Evolutionary conservation across 176 grass and related monocot genomes (phyloP).

Genomic region (Oryza glumipatula): DNA sequence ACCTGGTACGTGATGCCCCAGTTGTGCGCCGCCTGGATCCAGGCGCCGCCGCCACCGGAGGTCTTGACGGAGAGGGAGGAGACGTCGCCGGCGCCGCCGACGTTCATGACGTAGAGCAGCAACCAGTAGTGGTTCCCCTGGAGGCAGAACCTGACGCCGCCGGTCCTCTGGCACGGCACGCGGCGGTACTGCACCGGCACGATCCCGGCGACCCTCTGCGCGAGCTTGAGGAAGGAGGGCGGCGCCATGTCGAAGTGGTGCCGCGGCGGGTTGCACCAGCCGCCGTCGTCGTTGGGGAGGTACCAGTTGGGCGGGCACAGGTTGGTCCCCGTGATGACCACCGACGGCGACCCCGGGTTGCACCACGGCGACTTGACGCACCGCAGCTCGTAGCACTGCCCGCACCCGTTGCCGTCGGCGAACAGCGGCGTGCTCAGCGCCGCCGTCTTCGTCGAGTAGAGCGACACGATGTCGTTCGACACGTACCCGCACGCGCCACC

Average conservation of each 20-base stretch:
- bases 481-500: slow-evolving; percentile 52
- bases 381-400: slow-evolving; percentile 70
- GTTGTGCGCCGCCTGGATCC: slow-evolving; percentile 49
- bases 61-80: slow-evolving; percentile 32
- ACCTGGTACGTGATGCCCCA: slow-evolving; percentile 66
- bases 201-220: slow-evolving; percentile 50
- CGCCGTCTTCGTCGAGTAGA: slow-evolving; percentile 61
- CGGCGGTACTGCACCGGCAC: slow-evolving; percentile 73
- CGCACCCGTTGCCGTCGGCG: slow-evolving; percentile 40
- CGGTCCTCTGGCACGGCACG: slow-evolving; percentile 55
- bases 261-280: slow-evolving; percentile 88
- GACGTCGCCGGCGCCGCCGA: slow-evolving; percentile 65
- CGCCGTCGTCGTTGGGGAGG: slow-evolving; percentile 50
- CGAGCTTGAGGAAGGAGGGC: slow-evolving; percentile 56
- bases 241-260: slow-evolving; percentile 81
- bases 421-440: slow-evolving; percentile 89
- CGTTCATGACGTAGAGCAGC: slow-evolving; percentile 55
- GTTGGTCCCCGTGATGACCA: slow-evolving; percentile 71
- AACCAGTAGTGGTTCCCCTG: slow-evolving; percentile 76
- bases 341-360: slow-evolving; percentile 37
- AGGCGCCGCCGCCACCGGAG: neutral
- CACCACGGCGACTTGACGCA: slow-evolving; percentile 51
- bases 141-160: slow-evolving; percentile 57
- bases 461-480: slow-evolving; percentile 31
- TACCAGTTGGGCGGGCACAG: slow-evolving; percentile 76